Percentiles rank a stretch among this genome's conserved stretches.
phyloP scores from a whole-genome alignment of 768 basidiomycete species.

The Suillus subalutaceus region DNA sequence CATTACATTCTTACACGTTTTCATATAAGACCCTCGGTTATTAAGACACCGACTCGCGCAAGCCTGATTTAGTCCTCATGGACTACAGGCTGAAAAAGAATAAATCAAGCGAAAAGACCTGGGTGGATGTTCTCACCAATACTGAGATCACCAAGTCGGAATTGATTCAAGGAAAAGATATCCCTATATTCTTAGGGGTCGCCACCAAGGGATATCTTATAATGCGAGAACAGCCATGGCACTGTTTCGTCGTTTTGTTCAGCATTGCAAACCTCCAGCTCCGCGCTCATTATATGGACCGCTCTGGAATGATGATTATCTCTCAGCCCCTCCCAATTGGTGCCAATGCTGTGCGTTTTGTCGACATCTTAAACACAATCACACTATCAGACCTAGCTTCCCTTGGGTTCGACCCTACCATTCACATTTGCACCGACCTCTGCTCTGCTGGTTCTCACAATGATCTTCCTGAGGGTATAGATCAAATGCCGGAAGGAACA shows the following conservation, averaged over 20 bases:
- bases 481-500: neutral
- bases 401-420: neutral
- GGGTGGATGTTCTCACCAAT: neutral
- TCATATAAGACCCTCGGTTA: too few species aligned
- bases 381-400: neutral
- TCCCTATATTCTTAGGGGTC: neutral
- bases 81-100: neutral
- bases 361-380: neutral
- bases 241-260: neutral
- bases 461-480: neutral
- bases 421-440: neutral
- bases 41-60: neutral
- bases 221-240: neutral
- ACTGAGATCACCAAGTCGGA: neutral
- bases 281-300: neutral
- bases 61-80: conserved; percentile 5
- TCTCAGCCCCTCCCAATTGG: neutral
- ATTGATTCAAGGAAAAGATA: neutral
- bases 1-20: too few species aligned
- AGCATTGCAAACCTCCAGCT: neutral
- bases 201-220: neutral
- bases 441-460: neutral
- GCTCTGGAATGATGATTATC: conserved; percentile 1
- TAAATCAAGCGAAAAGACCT: neutral
- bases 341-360: neutral